A percentile compares a stretch with the other conserved stretches of the same genome.
These are phyloP conservation scores for Cordyceps tenuipes DNA, from an alignment of 2,329 filamentous ascomycete genomes.

Conservation along the genomic window DNA sequence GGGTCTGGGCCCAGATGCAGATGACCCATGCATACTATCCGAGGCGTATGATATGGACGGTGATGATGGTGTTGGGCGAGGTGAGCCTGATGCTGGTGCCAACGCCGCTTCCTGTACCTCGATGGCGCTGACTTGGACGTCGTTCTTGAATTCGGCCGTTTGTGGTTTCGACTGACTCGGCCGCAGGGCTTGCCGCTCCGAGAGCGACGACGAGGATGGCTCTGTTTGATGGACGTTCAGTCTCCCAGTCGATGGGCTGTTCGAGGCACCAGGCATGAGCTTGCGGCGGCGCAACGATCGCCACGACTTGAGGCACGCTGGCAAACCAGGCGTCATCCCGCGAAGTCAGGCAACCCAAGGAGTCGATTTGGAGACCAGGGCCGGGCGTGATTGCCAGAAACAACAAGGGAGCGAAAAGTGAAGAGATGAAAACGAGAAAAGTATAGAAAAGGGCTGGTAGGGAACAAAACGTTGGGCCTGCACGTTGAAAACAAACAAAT, in stretches of 20 bases:
- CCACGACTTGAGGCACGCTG: conserved; percentile 36
- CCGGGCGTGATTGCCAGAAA: background rate
- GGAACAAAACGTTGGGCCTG: background rate
- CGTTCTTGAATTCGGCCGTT: background rate
- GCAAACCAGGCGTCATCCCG: conserved; percentile 36
- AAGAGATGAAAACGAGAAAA: background rate
- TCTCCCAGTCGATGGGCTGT: conserved; percentile 12
- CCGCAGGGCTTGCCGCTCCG: background rate
- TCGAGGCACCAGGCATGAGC: conserved; percentile 3
- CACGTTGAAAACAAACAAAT: background rate
- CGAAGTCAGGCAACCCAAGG: background rate
- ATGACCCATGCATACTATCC: background rate
- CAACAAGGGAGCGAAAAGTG: background rate
- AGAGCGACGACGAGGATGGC: background rate
- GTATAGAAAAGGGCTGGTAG: background rate
- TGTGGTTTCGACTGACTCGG: background rate
- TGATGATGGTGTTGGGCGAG: background rate
- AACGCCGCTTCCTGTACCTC: background rate
- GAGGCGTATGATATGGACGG: background rate
- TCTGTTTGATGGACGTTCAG: conserved; percentile 6
- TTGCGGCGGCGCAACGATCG: conserved; percentile 13
- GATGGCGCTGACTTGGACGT: background rate
- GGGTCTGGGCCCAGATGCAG: background rate
- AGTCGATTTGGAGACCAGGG: conserved; percentile 6
- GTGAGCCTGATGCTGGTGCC: background rate